Conservation (phyloP, 2,329 filamentous ascomycete genomes). For the Diaporthe sp. region DNA sequence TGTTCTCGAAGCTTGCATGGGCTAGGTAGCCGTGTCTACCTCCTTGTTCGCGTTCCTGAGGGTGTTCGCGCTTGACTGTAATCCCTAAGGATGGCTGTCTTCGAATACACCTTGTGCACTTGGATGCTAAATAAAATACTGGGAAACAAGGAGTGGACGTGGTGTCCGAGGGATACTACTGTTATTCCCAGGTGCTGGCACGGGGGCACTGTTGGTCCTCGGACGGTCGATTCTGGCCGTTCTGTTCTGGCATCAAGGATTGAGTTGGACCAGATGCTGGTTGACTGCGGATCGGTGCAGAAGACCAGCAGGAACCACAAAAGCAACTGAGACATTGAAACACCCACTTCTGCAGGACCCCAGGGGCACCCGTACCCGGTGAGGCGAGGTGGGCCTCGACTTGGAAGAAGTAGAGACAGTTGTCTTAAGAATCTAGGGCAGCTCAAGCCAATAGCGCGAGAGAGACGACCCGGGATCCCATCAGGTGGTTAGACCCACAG, state of each 20-base stretch:
- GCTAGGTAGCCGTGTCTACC: neutral
- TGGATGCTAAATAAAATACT: neutral
- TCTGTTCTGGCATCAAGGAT: conserved; percentile 13
- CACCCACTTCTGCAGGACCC: conserved; percentile 34
- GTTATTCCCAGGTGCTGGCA: neutral
- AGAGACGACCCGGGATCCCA: conserved; percentile 17
- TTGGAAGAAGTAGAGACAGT: conserved; percentile 25
- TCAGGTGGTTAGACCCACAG: conserved; percentile 12
- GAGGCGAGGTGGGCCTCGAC: conserved; percentile 25
- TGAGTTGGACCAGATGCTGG: neutral
- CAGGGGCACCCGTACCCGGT: conserved; percentile 25
- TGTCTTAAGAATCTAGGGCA: conserved; percentile 13
- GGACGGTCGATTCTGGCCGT: conserved; percentile 14
- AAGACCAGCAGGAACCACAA: conserved; percentile 32
- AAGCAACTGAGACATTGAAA: conserved; percentile 35
- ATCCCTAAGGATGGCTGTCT: neutral
- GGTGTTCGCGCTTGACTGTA: neutral
- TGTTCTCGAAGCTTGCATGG: conserved; percentile 24
- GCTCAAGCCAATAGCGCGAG: conserved; percentile 6
- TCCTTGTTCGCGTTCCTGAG: neutral
- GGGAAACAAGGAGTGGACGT: neutral
- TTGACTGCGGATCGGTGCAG: conserved; percentile 24
- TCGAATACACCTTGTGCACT: neutral
- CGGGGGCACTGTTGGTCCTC: neutral
- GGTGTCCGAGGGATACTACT: neutral